Conservation (phyloP, 2,329 filamentous ascomycete genomes). For the Fusarium longipes region DNA sequence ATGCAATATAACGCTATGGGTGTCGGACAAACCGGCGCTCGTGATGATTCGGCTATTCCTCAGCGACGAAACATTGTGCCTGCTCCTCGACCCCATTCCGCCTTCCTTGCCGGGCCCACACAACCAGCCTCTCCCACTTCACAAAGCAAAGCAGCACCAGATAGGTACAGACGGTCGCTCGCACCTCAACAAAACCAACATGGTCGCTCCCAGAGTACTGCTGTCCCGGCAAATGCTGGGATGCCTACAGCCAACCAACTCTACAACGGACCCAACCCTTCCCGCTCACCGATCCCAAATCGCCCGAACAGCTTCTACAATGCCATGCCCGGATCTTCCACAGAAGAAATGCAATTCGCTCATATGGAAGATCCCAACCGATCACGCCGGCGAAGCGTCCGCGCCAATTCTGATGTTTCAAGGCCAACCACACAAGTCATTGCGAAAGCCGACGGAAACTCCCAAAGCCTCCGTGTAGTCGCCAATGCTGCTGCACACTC, state of each 20-base stretch:
- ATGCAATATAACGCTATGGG: conserved; percentile 54
- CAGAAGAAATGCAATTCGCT: conserved; percentile 77
- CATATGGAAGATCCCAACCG: conserved; percentile 77
- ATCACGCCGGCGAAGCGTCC: conserved; percentile 85
- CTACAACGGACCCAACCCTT: conserved; percentile 46
- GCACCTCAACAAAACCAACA: conserved; percentile 50
- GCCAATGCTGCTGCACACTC: conserved; percentile 47
- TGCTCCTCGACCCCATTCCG: conserved; percentile 57
- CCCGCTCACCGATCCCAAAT: conserved; percentile 53
- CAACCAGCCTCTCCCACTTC: conserved; percentile 60
- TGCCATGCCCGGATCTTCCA: conserved; percentile 59
- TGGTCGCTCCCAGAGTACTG: conserved; percentile 52
- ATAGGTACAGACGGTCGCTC: conserved; percentile 79
- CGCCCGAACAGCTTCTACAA: conserved; percentile 66
- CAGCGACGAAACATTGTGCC: conserved; percentile 56
- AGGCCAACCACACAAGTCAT: conserved; percentile 40
- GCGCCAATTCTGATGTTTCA: conserved; percentile 58
- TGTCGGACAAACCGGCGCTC: conserved; percentile 56
- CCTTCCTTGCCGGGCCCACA: conserved; percentile 54
- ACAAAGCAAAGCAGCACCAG: conserved; percentile 66
- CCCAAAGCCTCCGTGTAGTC: conserved; percentile 55
- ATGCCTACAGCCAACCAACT: conserved; percentile 47
- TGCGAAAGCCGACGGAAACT: conserved; percentile 52
- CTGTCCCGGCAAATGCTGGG: conserved; percentile 44
- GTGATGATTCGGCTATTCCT: conserved; percentile 64